phyloP scores from a whole-genome alignment of 2,329 filamentous ascomycete species.

The Neonectria neomacrospora region DNA sequence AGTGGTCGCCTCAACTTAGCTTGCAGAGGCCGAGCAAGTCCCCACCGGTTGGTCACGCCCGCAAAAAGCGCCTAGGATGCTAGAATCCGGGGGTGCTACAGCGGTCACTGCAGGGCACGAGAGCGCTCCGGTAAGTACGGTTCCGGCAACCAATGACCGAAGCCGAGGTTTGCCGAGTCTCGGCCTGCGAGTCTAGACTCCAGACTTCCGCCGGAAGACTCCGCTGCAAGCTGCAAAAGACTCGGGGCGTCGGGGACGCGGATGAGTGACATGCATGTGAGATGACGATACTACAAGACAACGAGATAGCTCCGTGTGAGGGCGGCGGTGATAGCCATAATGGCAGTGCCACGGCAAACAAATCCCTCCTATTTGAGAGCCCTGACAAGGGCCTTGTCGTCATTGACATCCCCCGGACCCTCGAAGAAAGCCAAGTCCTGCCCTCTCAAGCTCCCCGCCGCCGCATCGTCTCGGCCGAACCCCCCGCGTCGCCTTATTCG shows the following conservation, averaged over 20 bases:
- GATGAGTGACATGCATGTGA: conserved; percentile 1
- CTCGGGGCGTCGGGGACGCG: conserved; percentile 13
- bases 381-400: conserved; percentile 61
- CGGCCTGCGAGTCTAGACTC: conserved; percentile 27
- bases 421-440: conserved; percentile 72
- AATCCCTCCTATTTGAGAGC: conserved; percentile 50
- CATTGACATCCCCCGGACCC: conserved; percentile 76
- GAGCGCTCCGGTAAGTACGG: conserved; percentile 4
- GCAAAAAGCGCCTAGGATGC: conserved; percentile 22
- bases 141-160: conserved; percentile 41
- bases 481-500: conserved; percentile 57
- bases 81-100: conserved; percentile 26
- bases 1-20: conserved; percentile 27
- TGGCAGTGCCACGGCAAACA: conserved; percentile 7
- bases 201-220: conserved; percentile 26
- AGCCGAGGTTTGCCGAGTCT: conserved; percentile 47
- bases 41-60: conserved; percentile 38
- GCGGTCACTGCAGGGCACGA: conserved; percentile 23
- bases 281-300: conserved; percentile 6
- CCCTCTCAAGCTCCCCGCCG: conserved; percentile 50
- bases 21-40: conserved; percentile 18
- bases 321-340: neutral
- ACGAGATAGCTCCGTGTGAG: conserved; percentile 17
- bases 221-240: conserved; percentile 12
- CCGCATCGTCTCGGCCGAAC: conserved; percentile 59